These are phyloP conservation scores for Pichia sp. DNA, from an alignment of 1,139 yeast species.

Conservation along the genomic window DNA sequence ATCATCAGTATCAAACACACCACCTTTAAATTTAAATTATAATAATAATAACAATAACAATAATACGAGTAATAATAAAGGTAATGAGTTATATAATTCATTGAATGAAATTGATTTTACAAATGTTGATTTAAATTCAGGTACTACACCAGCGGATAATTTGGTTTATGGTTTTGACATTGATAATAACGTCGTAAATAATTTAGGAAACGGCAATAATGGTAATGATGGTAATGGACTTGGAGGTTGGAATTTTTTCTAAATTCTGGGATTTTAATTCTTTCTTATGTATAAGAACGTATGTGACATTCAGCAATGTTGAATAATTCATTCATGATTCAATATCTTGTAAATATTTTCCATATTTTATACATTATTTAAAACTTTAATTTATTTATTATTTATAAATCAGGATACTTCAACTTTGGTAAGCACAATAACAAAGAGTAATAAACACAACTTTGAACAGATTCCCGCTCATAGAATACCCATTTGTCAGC, in stretches of 20 bases:
- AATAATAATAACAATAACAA: neutral
- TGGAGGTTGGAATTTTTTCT: conserved; percentile 11
- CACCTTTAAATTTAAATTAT: neutral
- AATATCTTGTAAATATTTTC: neutral
- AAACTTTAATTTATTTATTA: no score
- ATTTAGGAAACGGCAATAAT: conserved; percentile 1
- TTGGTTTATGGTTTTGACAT: conserved; percentile 10
- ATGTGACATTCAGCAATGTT: no score
- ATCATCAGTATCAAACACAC: neutral
- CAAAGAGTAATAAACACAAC: no score
- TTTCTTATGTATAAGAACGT: neutral
- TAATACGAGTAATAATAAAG: neutral
- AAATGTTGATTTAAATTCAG: conserved; percentile 30
- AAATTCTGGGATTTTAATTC: neutral
- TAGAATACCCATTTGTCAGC: no score
- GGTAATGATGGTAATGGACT: neutral
- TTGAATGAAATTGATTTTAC: conserved; percentile 66
- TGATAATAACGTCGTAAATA: neutral
- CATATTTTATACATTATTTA: neutral
- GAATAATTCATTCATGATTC: no score
- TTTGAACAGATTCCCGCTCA: no score
- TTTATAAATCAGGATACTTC: no score
- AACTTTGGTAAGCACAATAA: no score
- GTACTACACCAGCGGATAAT: conserved; percentile 20
- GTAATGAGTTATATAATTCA: conserved; percentile 46